Percentiles rank a stretch among this genome's conserved stretches.
Evolutionary conservation across 495 filamentous ascomycete species (phyloP).

Genomic region (Xanthoparmelia taractica): DNA sequence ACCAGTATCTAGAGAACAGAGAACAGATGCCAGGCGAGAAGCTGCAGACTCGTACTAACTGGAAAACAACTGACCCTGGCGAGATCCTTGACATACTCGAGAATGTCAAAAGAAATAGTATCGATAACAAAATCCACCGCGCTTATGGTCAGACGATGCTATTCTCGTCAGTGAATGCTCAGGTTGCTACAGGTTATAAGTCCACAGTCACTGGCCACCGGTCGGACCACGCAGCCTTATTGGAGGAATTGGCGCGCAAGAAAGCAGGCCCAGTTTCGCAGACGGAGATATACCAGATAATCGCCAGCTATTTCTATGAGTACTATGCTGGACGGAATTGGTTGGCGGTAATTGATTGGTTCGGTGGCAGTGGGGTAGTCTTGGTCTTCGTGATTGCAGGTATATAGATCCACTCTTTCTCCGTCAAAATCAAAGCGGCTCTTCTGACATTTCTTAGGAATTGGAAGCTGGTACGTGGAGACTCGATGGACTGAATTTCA

Average conservation of each 20-base stretch:
- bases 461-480: background rate
- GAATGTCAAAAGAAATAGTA: background rate
- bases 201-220: background rate
- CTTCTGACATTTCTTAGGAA: background rate
- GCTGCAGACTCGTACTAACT: background rate
- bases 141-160: background rate
- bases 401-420: too few relatives aligned
- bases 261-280: background rate
- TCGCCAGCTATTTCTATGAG: background rate
- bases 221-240: background rate
- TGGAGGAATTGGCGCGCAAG: background rate
- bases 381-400: background rate
- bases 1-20: background rate
- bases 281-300: background rate
- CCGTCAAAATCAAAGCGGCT: background rate
- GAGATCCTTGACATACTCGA: background rate
- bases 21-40: background rate
- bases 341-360: background rate
- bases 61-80: background rate
- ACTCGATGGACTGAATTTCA: background rate
- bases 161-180: background rate
- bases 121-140: background rate
- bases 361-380: background rate
- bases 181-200: background rate
- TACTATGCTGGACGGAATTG: background rate